Conservation (phyloP, 169 alveolate species). For the Eimeria mitis region DNA sequence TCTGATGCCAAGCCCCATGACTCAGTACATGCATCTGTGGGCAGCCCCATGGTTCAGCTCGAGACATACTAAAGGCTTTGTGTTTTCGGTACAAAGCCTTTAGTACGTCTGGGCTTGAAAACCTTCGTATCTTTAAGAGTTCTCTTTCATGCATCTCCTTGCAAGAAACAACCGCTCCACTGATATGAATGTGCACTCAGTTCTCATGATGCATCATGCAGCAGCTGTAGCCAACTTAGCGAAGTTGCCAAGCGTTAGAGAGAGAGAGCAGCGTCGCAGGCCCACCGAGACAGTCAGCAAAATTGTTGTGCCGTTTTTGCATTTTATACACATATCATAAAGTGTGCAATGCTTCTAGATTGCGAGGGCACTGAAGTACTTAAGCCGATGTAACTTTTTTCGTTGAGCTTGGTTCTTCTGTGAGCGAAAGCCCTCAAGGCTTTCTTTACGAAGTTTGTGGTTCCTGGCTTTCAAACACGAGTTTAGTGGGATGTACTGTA, state of each 20-base stretch:
- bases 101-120: background rate
- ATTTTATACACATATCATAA: no score
- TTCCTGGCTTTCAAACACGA: background rate
- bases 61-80: background rate
- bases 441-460: no score
- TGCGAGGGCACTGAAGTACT: background rate
- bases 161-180: background rate
- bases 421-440: background rate
- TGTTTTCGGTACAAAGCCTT: background rate
- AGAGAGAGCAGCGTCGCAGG: background rate
- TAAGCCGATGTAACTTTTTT: background rate
- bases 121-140: background rate
- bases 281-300: background rate
- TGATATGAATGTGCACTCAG: background rate
- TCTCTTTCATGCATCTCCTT: background rate
- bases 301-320: background rate
- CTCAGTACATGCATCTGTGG: constrained; percentile 10
- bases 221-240: background rate
- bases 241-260: background rate
- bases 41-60: constrained; percentile 26
- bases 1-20: constrained; percentile 3
- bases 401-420: background rate
- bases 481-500: background rate
- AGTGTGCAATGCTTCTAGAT: background rate
- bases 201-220: background rate